phyloP scores from a whole-genome alignment of 2,329 filamentous ascomycete genomes.

The Blastomyces parvus region DNA sequence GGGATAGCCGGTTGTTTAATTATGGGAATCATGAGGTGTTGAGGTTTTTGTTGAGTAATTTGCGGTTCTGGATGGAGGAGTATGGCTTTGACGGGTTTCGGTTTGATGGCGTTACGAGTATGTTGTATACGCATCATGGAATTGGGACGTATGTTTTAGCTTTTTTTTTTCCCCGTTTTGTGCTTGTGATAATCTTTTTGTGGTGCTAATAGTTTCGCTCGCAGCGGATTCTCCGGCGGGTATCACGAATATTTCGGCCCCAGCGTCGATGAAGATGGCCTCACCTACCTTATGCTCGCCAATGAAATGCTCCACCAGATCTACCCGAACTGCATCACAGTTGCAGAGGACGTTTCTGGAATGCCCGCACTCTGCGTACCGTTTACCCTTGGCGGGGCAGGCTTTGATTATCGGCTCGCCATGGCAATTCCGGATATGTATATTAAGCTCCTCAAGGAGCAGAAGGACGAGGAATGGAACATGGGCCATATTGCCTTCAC shows the following conservation, averaged over 20 bases:
- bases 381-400: slow-evolving; percentile 76
- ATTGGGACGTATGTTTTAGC: slow-evolving; percentile 93
- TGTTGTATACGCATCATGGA: slow-evolving; percentile 92
- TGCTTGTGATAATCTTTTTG: background rate
- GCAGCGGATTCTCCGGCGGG: slow-evolving; percentile 84
- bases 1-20: slow-evolving; percentile 96
- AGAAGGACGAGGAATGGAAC: slow-evolving; percentile 84
- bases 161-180: slow-evolving; percentile 16
- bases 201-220: slow-evolving; percentile 4
- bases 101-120: slow-evolving; percentile 96
- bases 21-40: slow-evolving; percentile 91
- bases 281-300: slow-evolving; percentile 90
- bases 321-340: slow-evolving; percentile 78
- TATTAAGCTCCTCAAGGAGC: slow-evolving; percentile 97
- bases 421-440: slow-evolving; percentile 99
- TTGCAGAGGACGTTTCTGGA: slow-evolving; percentile 94
- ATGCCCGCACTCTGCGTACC: slow-evolving; percentile 95
- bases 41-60: slow-evolving; percentile 88
- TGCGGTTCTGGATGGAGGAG: slow-evolving; percentile 99
- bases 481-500: slow-evolving; percentile 77
- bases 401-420: slow-evolving; percentile 92
- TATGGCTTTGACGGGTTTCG: slow-evolving; percentile 95
- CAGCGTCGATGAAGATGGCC: slow-evolving; percentile 81
- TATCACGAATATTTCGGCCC: slow-evolving; percentile 97
- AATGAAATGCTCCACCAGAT: slow-evolving; percentile 92